A percentile compares a stretch with the other conserved stretches of the same genome.
Conservation (phyloP, 2,329 filamentous ascomycete species). For the Botryotinia calthae region DNA sequence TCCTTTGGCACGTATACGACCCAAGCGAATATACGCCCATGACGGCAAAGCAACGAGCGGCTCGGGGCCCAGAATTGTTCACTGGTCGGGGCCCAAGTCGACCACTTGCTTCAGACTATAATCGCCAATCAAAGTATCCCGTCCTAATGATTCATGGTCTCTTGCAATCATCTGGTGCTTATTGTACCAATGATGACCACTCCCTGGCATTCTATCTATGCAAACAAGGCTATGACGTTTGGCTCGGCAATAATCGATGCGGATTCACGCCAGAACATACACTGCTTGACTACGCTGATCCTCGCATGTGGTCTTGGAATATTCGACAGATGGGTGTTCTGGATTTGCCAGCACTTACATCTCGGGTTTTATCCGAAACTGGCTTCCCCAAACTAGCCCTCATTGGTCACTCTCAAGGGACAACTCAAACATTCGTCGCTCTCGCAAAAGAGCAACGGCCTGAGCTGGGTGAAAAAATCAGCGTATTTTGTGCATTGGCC, state of each 20-base stretch:
- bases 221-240: constrained; percentile 91
- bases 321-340: constrained; percentile 91
- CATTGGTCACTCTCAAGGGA: constrained; percentile 87
- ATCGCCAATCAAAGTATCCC: constrained; percentile 60
- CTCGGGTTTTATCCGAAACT: constrained; percentile 76
- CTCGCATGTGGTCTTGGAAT: constrained; percentile 96
- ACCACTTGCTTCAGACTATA: constrained; percentile 37
- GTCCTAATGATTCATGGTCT: constrained; percentile 86
- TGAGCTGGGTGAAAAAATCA: constrained; percentile 76
- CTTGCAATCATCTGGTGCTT: constrained; percentile 83
- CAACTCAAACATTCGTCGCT: constrained; percentile 82
- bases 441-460: constrained; percentile 87
- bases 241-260: constrained; percentile 91
- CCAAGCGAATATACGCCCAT: constrained; percentile 66
- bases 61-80: constrained; percentile 63
- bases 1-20: constrained; percentile 86
- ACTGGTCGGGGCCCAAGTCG: constrained; percentile 43
- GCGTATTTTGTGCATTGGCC: constrained; percentile 86
- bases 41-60: constrained; percentile 47
- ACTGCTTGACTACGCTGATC: constrained; percentile 68
- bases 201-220: constrained; percentile 89
- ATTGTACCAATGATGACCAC: constrained; percentile 85
- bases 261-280: constrained; percentile 78
- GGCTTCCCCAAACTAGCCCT: constrained; percentile 80
- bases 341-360: constrained; percentile 78